phyloP scores from a whole-genome alignment of 2,329 filamentous ascomycete genomes.

The Botryotinia calthae region DNA sequence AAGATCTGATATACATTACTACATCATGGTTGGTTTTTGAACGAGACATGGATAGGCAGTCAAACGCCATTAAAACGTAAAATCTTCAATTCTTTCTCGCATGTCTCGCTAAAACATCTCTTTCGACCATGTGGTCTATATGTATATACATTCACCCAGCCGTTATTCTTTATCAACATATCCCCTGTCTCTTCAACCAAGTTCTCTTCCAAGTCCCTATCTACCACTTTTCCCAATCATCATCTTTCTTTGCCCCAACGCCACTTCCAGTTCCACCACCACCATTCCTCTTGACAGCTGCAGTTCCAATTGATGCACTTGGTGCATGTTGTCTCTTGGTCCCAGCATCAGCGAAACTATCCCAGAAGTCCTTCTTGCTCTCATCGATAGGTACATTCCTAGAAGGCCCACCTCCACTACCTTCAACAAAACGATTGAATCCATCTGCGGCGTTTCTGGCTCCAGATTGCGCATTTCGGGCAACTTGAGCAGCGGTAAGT shows the following conservation, averaged over 20 bases:
- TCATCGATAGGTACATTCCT: conserved; percentile 49
- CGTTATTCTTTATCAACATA: neutral
- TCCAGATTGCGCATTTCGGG: conserved; percentile 63
- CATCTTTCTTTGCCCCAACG: conserved; percentile 46
- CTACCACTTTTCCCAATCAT: conserved; percentile 58
- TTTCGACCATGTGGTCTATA: neutral
- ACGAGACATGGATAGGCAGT: neutral
- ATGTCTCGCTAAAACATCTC: neutral
- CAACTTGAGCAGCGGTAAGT: conserved; percentile 63
- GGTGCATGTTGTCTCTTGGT: conserved; percentile 19
- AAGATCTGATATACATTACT: neutral
- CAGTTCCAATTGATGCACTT: conserved; percentile 35
- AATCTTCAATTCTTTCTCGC: neutral
- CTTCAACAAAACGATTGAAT: conserved; percentile 86
- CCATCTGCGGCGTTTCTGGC: conserved; percentile 74
- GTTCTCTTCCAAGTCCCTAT: neutral
- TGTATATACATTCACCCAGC: conserved; percentile 11
- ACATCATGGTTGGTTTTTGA: neutral
- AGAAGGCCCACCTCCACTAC: conserved; percentile 43
- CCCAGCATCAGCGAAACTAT: conserved; percentile 68
- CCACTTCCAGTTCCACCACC: conserved; percentile 20
- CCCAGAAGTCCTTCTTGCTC: conserved; percentile 86
- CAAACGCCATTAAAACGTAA: neutral
- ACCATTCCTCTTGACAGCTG: conserved; percentile 35
- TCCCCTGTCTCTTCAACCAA: neutral